phyloP scores from a whole-genome alignment of 2,329 filamentous ascomycete species.

The Colletotrichum liaoningense region DNA sequence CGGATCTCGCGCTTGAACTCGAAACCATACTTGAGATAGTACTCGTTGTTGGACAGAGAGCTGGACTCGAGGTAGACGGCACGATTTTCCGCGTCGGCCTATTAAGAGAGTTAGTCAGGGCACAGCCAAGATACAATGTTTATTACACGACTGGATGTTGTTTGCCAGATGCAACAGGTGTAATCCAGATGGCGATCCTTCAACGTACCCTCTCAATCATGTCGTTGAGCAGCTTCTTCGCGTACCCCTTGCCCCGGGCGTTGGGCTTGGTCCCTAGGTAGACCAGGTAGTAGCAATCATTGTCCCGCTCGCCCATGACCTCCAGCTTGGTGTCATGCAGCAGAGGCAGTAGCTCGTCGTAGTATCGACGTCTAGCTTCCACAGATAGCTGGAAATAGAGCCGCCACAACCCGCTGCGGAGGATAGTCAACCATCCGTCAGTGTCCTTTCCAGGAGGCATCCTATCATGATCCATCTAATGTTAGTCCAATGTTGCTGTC shows the following conservation, averaged over 20 bases:
- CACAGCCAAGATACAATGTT: not conserved
- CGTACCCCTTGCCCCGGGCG: constrained; percentile 79
- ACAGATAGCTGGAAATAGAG: constrained; percentile 78
- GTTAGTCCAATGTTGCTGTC: constrained; percentile 25
- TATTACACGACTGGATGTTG: not conserved
- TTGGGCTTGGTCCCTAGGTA: constrained; percentile 82
- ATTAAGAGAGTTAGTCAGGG: not conserved
- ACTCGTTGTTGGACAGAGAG: constrained; percentile 73
- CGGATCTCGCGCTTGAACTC: constrained; percentile 71
- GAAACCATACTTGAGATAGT: constrained; percentile 84
- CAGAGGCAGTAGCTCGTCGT: constrained; percentile 79
- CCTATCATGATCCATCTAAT: constrained; percentile 56
- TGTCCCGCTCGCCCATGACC: constrained; percentile 74
- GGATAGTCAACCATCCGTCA: constrained; percentile 77
- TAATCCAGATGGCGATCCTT: not conserved
- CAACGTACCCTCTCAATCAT: constrained; percentile 70
- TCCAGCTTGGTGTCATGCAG: constrained; percentile 78
- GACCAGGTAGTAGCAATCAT: constrained; percentile 82
- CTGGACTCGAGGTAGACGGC: constrained; percentile 85
- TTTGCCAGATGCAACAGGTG: not conserved
- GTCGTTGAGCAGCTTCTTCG: constrained; percentile 75
- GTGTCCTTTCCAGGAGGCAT: constrained; percentile 80
- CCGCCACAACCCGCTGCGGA: constrained; percentile 83
- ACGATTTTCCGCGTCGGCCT: constrained; percentile 76
- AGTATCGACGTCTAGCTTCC: constrained; percentile 81